A percentile compares a stretch with the other conserved stretches of the same genome.
Conservation (phyloP, 2,329 filamentous ascomycete species). For the Phialemoniopsis sp. region DNA sequence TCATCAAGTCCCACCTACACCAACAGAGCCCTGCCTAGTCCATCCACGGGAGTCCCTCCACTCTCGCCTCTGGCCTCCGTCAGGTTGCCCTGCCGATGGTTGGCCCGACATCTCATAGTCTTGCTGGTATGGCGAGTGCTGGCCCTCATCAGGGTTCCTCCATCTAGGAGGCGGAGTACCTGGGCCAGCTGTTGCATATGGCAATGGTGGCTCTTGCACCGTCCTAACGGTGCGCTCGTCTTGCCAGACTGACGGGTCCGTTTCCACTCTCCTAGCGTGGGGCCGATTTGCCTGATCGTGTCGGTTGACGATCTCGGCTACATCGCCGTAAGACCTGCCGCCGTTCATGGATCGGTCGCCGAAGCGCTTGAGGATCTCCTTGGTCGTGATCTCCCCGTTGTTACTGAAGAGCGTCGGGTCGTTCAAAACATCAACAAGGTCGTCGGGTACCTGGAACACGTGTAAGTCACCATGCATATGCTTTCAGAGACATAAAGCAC, state of each 20-base stretch:
- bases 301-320: slow-evolving; percentile 52
- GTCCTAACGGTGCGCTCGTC: slow-evolving; percentile 82
- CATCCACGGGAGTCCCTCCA: slow-evolving; percentile 57
- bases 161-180: slow-evolving; percentile 47
- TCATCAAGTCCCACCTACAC: slow-evolving; percentile 39
- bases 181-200: slow-evolving; percentile 23
- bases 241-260: slow-evolving; percentile 80
- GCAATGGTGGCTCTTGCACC: slow-evolving; percentile 55
- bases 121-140: slow-evolving; percentile 37
- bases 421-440: slow-evolving; percentile 79
- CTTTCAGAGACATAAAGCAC: slow-evolving; percentile 25
- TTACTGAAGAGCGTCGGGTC: slow-evolving; percentile 80
- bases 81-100: slow-evolving; percentile 27
- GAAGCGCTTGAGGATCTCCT: slow-evolving; percentile 93
- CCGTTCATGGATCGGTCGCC: slow-evolving; percentile 62
- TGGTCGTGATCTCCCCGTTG: slow-evolving; percentile 85
- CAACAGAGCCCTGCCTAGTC: slow-evolving; percentile 44
- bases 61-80: slow-evolving; percentile 43
- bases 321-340: slow-evolving; percentile 56
- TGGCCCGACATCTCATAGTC: slow-evolving; percentile 41
- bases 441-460: slow-evolving; percentile 74
- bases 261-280: slow-evolving; percentile 67
- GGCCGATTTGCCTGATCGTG: slow-evolving; percentile 53
- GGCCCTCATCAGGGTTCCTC: slow-evolving; percentile 39
- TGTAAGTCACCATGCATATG: slow-evolving; percentile 14